Base-by-base conservation (phyloP, 2,329 filamentous ascomycete species). In the Stemphylium lycopersici region DNA sequence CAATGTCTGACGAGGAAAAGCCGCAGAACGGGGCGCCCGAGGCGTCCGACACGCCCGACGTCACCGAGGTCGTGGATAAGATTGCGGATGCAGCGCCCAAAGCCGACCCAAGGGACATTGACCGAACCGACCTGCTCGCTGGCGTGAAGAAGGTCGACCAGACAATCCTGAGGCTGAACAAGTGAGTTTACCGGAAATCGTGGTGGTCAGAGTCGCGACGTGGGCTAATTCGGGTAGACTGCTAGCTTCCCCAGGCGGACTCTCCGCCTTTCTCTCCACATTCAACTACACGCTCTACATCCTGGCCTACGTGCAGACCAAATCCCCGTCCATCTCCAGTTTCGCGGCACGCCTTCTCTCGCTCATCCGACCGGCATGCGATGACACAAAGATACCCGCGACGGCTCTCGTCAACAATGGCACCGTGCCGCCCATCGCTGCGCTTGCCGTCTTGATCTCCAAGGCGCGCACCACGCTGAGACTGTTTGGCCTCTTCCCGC, bases 221-320 rank as follows among this genome's bases (percentile, higher is more conserved):
- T 26, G 20, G 44, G 42, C 53, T 56, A 49, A 59, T 33, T 26
- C 39, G 20, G 32, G 52, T 48, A 80, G 78, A 67, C 66, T 79
- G 22, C 70, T 80, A 43, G 75, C 76, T 52, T 72, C 69, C 39
- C 78, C 78, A 16, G 77, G 78, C 66, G 78, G 78, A 39, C 71
- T 79, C 59, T 74, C 70, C 57, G 63, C 77, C 18, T 77, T 78
- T 70, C 77, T 80, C 63, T 78, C 77, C 43, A 79, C 77, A 41
- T 73, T 79, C 69, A 80, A 79, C 67, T 79, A 79, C 68, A 72
- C 73, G 46, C 73, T 79, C 61, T 79, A 79, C 66, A 71, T 79
- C 49, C 71, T 79, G 59, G 72, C 76, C 33, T 77, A 78, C 67
- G 66, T 77, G 38, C 74, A 78, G 51, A 68, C 76, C 12, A 77